Percentiles rank a stretch among this genome's conserved stretches.
Conservation (phyloP, 495 filamentous ascomycete species). For the Penicillium samsonianum region DNA sequence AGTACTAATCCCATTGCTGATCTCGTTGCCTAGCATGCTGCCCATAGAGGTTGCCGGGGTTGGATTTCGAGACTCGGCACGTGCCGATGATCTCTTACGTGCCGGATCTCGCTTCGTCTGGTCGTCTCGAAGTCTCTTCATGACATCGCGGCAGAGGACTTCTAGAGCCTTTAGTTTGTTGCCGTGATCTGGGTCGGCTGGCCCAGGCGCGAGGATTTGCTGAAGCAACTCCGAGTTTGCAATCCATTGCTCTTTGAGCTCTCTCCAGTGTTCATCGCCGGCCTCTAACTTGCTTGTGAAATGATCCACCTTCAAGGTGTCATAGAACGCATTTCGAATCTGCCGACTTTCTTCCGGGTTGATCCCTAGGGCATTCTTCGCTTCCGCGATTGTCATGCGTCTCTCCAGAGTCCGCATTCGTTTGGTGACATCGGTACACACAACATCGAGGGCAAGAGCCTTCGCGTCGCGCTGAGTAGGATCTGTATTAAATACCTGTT, state of each 20-base stretch:
- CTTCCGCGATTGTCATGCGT: constrained; percentile 70
- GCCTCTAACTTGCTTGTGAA: constrained; percentile 75
- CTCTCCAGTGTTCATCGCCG: constrained; percentile 69
- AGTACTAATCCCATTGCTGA: constrained; percentile 53
- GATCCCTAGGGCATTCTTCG: constrained; percentile 69
- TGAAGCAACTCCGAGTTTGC: constrained; percentile 56
- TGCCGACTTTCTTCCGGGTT: constrained; percentile 71
- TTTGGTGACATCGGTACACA: constrained; percentile 82
- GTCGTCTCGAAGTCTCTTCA: constrained; percentile 73
- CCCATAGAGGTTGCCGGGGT: constrained; percentile 26
- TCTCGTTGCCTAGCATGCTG: constrained; percentile 32
- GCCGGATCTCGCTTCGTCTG: constrained; percentile 59
- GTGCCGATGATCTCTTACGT: constrained; percentile 45
- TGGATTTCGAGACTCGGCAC: constrained; percentile 28
- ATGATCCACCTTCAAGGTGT: constrained; percentile 64
- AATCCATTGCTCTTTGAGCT: constrained; percentile 70
- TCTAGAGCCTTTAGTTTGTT: constrained; percentile 67
- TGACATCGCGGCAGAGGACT: constrained; percentile 68
- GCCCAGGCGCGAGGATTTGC: constrained; percentile 54
- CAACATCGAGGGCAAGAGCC: constrained; percentile 69
- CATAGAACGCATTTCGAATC: constrained; percentile 65
- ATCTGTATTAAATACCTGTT: constrained; percentile 59
- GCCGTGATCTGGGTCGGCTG: constrained; percentile 55
- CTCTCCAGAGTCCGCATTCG: constrained; percentile 64
- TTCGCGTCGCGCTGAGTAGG: constrained; percentile 55